Conservation (phyloP, 345 rosid genomes). For the Lepidium didymum region DNA sequence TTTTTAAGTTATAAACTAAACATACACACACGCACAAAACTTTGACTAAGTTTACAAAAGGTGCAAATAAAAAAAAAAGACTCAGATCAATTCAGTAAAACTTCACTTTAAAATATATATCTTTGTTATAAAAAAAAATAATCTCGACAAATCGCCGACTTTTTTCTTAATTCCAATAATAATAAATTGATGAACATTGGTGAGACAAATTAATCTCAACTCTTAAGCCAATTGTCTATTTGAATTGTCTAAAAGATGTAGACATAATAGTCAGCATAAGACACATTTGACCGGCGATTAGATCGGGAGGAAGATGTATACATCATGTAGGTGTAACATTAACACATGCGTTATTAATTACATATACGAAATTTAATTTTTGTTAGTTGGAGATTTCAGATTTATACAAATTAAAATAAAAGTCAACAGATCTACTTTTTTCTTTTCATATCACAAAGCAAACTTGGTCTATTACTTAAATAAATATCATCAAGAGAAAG, state of each 20-base stretch:
- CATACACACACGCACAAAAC: neutral
- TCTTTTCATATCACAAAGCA: constrained; percentile 17
- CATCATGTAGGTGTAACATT: constrained; percentile 29
- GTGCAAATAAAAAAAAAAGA: neutral
- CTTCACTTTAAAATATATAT: neutral
- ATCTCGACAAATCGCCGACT: neutral
- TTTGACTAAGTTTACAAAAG: neutral
- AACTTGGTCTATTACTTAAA: constrained; percentile 11
- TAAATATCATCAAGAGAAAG: constrained; percentile 14
- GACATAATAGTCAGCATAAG: constrained; percentile 17
- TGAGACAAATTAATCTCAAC: constrained; percentile 8
- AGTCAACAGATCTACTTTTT: constrained; percentile 17
- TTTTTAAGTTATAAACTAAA: neutral
- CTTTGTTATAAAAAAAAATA: too few species aligned
- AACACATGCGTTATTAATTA: constrained; percentile 15
- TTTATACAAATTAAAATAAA: neutral
- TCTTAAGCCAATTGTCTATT: neutral
- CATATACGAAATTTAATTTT: neutral
- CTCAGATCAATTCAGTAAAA: neutral
- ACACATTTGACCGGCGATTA: constrained; percentile 25
- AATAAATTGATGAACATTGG: neutral
- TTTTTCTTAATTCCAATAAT: neutral
- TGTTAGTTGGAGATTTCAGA: constrained; percentile 21
- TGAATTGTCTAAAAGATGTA: constrained; percentile 13
- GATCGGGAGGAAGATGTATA: neutral